Evolutionary conservation across 2,329 filamentous ascomycete genomes (phyloP).

Genomic region (Chrysoporthe cubensis): DNA sequence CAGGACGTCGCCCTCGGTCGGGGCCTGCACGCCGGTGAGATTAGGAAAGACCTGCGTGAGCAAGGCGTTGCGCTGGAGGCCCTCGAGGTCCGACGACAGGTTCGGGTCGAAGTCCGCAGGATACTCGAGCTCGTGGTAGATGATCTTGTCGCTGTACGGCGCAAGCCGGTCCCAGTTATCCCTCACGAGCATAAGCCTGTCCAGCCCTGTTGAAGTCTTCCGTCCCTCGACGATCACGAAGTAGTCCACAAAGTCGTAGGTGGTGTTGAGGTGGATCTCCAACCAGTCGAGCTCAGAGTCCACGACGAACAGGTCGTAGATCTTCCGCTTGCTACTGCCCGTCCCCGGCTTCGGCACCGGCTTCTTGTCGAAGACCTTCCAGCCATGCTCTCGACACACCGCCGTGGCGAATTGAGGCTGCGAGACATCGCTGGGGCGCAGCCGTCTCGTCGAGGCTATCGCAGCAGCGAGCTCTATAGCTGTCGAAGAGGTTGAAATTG

Average conservation of each 20-base stretch:
- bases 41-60: constrained; percentile 58
- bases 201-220: constrained; percentile 60
- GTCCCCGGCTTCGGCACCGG: constrained; percentile 10
- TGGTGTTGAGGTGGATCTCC: constrained; percentile 64
- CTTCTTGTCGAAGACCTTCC: constrained; percentile 39
- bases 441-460: constrained; percentile 2
- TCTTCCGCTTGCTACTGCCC: constrained; percentile 45
- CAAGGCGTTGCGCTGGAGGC: constrained; percentile 60
- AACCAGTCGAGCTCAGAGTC: constrained; percentile 69
- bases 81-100: constrained; percentile 55
- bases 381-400: constrained; percentile 44
- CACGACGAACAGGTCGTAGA: constrained; percentile 66
- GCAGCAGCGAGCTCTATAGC: constrained; percentile 11
- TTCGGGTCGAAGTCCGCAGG: constrained; percentile 44
- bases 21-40: constrained; percentile 46
- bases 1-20: constrained; percentile 56
- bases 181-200: constrained; percentile 58
- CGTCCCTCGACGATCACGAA: constrained; percentile 66
- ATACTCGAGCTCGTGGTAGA: constrained; percentile 58
- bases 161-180: constrained; percentile 57
- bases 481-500: neutral
- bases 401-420: constrained; percentile 21
- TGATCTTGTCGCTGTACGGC: constrained; percentile 59
- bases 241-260: constrained; percentile 64
- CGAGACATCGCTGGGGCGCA: constrained; percentile 4